Conservation (phyloP, 108 stramenopile species). For the Epithemia pelagica region DNA sequence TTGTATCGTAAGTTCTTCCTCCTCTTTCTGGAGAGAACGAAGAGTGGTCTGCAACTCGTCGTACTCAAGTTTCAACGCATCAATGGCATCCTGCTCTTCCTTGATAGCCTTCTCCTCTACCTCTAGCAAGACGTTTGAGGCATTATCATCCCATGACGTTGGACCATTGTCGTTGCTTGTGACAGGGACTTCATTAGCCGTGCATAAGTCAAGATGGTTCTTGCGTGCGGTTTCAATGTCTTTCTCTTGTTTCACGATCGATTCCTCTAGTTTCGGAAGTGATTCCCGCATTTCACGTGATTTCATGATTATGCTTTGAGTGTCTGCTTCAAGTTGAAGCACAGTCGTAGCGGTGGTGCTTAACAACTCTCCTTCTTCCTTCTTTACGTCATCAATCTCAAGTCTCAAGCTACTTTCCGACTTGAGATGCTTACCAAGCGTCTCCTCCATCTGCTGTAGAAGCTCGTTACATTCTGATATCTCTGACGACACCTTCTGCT, state of each 20-base stretch:
- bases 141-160: background rate
- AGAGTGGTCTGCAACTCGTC: background rate
- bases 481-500: background rate
- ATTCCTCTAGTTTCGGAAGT: background rate
- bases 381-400: background rate
- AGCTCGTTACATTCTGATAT: background rate
- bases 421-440: background rate
- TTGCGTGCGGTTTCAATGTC: background rate
- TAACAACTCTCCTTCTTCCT: background rate
- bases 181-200: background rate
- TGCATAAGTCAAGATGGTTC: background rate
- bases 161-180: background rate
- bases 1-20: background rate
- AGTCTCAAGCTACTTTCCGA: background rate
- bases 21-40: background rate
- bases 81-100: background rate
- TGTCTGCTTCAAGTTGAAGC: background rate
- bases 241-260: background rate
- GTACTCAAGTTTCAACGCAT: background rate
- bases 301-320: background rate
- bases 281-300: background rate
- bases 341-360: background rate
- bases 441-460: background rate
- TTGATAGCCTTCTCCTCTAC: conserved; percentile 1
- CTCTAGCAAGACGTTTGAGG: background rate